These are phyloP conservation scores for Purshia tridentata DNA, from an alignment of 306 rosid genomes.

Conservation along the genomic window DNA sequence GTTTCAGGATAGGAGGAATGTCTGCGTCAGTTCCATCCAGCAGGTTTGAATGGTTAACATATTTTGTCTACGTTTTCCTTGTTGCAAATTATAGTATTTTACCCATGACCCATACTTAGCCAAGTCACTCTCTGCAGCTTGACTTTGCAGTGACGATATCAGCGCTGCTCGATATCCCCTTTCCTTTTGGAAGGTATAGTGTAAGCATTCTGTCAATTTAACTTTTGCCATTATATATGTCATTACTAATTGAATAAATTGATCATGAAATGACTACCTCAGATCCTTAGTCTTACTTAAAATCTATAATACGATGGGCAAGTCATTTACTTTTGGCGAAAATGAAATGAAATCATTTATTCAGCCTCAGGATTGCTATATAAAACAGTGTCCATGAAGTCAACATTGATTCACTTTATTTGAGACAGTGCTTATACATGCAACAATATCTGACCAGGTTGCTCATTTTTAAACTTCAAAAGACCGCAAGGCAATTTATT, in stretches of 20 bases:
- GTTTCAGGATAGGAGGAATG: slow-evolving; percentile 64
- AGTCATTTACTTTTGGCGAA: background rate
- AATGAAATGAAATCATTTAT: slow-evolving; percentile 3
- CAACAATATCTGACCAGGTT: background rate
- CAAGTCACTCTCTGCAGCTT: slow-evolving; percentile 63
- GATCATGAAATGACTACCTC: slow-evolving; percentile 19
- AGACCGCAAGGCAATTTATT: background rate
- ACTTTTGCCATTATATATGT: slow-evolving; percentile 20
- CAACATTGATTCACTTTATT: background rate
- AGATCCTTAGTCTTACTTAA: slow-evolving; percentile 3
- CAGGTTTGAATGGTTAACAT: slow-evolving; percentile 59
- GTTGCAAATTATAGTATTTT: slow-evolving; percentile 10
- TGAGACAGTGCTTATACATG: background rate
- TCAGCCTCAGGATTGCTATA: background rate
- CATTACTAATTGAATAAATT: slow-evolving; percentile 8
- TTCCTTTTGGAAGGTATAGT: slow-evolving; percentile 99
- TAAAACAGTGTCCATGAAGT: background rate
- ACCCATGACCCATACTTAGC: slow-evolving; percentile 27
- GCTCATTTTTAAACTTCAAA: background rate
- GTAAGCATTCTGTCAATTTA: slow-evolving; percentile 56
- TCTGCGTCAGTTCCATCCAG: slow-evolving; percentile 70
- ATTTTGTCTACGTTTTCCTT: slow-evolving; percentile 8
- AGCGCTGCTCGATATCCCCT: slow-evolving; percentile 85
- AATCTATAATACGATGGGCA: background rate
- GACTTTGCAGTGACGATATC: slow-evolving; percentile 94